Base-by-base conservation (phyloP, 345 rosid genomes). In the Aquilaria yunnanensis region DNA sequence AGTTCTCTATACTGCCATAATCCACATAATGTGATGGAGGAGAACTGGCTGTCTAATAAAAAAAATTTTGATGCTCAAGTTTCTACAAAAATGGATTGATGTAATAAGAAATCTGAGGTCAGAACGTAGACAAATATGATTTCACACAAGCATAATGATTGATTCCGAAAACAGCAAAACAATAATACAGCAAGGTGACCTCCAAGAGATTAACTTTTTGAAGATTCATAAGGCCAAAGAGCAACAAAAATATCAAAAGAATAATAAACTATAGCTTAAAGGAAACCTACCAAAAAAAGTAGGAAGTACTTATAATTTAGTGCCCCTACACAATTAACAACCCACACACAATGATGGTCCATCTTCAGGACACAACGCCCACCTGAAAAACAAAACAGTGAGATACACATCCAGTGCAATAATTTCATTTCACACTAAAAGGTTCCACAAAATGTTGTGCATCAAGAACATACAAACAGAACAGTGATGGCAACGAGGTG, bases 331-430 rank as follows among this genome's bases (percentile, higher is more conserved):
- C 99, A 94, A 70, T 87, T 90, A 53, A 94, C 99, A 81, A 94
- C 99, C 99, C 99, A 94, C 31, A 94, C 93, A 76, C 99, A 94
- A 78, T 94, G 99, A 67, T 88, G 97, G 56, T 94, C 96, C 99
- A 94, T 94, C 80, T 90, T 94, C 57, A 94, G 84, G 48, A 88
- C 84, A 69, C 99, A 94, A 61, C 92, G 75, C 48, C 91, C 96
- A 73, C 99, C 99, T 94, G 81, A 64, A 65, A 70, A 14, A 65
- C 51, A 11, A n/a, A 37, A 62, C 74, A 78, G 54, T 66, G 56
- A 49, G 49, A 29, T 4, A 45, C 50, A 61, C 49, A 59, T 61
- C 57, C 32, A 58, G 29, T 56, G 53, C 59, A 58, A 49, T 47
- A 51, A 14, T 57, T 57, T 34, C n/a, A 60, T 12, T 51, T 23